A percentile compares a stretch with the other conserved stretches of the same genome.
These are phyloP conservation scores for Triglochin maritima DNA, from an alignment of 106 monocot species.

Conservation along the genomic window DNA sequence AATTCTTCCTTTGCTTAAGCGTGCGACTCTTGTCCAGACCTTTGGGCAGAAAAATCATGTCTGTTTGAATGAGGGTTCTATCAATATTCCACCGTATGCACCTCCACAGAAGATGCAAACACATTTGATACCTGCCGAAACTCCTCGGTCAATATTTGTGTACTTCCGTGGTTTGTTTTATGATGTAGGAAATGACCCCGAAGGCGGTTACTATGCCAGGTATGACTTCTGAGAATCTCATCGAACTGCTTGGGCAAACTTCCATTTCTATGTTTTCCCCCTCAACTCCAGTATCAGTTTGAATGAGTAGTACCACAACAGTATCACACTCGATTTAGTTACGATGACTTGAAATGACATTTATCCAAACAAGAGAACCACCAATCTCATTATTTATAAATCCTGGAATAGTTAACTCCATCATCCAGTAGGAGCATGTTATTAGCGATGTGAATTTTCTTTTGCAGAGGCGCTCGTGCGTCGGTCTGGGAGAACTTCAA, in stretches of 20 bases:
- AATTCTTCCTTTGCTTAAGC: constrained; percentile 63
- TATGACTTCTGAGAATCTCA: neutral
- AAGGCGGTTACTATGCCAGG: constrained; percentile 89
- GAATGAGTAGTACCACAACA: neutral
- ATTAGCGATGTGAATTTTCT: neutral
- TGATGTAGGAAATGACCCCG: constrained; percentile 68
- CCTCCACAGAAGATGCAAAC: constrained; percentile 86
- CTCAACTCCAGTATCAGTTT: neutral
- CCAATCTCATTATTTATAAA: too few species aligned
- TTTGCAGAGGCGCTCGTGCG: constrained; percentile 47
- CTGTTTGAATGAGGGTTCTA: constrained; percentile 68
- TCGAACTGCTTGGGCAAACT: neutral
- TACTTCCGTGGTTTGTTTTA: constrained; percentile 81
- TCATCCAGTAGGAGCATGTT: too few species aligned
- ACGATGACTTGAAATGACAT: too few species aligned
- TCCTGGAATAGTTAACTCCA: too few species aligned
- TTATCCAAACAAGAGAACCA: too few species aligned
- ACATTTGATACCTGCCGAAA: constrained; percentile 61
- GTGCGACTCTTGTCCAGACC: constrained; percentile 73
- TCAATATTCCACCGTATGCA: constrained; percentile 76
- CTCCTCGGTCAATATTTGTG: constrained; percentile 77
- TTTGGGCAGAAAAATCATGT: constrained; percentile 77
- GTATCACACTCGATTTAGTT: too few species aligned
- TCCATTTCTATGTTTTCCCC: neutral
- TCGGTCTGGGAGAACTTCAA: constrained; percentile 72